Evolutionary conservation across 1,284 basidiomycete species (phyloP).

Genomic region (Retiboletus fuscus): DNA sequence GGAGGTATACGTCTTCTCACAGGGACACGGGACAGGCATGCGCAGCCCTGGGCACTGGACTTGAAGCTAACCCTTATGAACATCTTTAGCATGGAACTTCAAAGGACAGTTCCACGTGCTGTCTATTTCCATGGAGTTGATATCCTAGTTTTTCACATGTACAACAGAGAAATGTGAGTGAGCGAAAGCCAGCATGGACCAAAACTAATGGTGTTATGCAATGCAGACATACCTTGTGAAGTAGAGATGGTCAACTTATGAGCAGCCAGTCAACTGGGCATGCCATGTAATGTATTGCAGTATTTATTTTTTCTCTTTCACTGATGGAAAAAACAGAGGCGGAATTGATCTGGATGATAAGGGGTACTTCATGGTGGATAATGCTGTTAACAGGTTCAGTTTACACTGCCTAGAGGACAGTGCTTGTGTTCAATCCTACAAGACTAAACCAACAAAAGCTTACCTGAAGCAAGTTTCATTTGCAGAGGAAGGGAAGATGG

Average conservation of each 20-base stretch:
- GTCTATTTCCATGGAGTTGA: neutral
- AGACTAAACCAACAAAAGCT: neutral
- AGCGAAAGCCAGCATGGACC: neutral
- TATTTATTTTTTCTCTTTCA: neutral
- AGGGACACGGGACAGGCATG: neutral
- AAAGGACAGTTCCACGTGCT: neutral
- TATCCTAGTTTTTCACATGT: slow-evolving; percentile 2
- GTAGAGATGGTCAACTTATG: neutral
- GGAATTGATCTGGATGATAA: neutral
- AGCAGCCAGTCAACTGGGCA: neutral
- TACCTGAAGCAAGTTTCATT: slow-evolving; percentile 1
- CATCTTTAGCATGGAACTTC: neutral
- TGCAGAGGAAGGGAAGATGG: neutral
- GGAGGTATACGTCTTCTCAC: neutral
- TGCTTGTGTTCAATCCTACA: neutral
- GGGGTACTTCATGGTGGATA: neutral
- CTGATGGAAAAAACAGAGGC: neutral
- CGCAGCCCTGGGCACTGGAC: neutral
- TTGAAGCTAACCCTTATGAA: neutral
- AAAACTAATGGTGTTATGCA: neutral
- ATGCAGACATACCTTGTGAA: neutral
- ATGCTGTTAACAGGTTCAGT: neutral
- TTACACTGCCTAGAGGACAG: neutral
- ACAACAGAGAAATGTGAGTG: neutral
- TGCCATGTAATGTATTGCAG: neutral